Evolutionary conservation across 768 basidiomycete genomes (phyloP).

Genomic region (Psilocybe cubensis): DNA sequence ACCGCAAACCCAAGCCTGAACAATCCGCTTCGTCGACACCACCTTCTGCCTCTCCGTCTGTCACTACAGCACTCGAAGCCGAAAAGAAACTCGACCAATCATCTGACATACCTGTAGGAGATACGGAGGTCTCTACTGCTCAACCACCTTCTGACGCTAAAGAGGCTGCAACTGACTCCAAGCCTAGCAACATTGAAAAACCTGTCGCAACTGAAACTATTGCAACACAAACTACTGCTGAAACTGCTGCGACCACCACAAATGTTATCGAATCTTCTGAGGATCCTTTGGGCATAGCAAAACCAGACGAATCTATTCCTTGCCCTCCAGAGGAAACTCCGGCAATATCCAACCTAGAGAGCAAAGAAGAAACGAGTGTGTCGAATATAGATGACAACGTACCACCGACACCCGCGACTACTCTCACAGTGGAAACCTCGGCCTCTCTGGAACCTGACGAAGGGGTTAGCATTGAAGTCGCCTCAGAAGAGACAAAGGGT

Average conservation of each 20-base stretch:
- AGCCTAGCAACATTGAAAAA: neutral
- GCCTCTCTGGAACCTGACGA: neutral
- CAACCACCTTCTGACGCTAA: neutral
- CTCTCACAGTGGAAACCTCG: neutral
- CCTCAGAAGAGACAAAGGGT: neutral
- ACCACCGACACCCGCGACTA: neutral
- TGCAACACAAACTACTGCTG: neutral
- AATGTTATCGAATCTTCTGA: neutral
- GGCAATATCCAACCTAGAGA: neutral
- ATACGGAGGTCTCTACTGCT: neutral
- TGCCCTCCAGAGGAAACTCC: neutral
- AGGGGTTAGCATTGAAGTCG: neutral
- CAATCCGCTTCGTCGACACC: conserved; percentile 10
- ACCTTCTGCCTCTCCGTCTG: conserved; percentile 21
- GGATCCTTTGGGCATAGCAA: neutral
- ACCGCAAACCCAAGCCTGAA: conserved; percentile 7
- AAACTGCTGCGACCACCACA: neutral
- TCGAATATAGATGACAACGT: neutral
- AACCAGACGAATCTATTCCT: neutral
- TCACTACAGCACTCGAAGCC: conserved; percentile 20
- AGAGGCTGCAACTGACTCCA: neutral
- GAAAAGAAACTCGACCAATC: conserved; percentile 10
- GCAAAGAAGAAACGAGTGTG: neutral
- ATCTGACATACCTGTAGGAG: neutral
- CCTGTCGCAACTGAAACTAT: neutral